Base-by-base conservation (phyloP, 2,329 filamentous ascomycete species). In the Aspergillus sp. region DNA sequence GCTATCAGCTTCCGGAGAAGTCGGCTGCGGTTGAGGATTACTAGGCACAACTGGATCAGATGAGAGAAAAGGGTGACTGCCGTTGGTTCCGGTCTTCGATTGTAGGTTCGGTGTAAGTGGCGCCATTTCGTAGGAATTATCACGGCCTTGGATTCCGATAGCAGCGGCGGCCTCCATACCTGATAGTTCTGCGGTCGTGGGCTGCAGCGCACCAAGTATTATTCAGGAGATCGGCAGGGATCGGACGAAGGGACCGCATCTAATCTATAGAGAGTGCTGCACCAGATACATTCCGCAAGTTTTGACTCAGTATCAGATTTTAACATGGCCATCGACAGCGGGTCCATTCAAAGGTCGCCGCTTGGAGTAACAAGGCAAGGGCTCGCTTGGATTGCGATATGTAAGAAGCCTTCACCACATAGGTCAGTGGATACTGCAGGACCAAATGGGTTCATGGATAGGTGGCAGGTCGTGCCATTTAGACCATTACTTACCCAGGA, bases 131-230 rank as follows among this genome's bases (percentile, higher is more conserved):
- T 48, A 40, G n/a, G 42, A 19, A 36, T 49, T 49, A 19, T 49
- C 40, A 45, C 56, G 33, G 35, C 48, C 50, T 35, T 60, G 62
- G 13, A 58, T 56, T 16, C 47, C 53, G 42, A 62, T 50, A 38
- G 64, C 50, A 35, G 60, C 45, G 24, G 64, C 56, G 13, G 54
- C 48, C 50, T 65, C 60, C 67, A 69, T 68, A 20, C 47, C 53
- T 51, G 40, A 38, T 16, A 7, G 13, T 10, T 38, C 14, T 38
- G 26, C 13, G 35, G 14, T 38, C 16, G 35, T 17, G 10, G 26
- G 26, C 10, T 30, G 26, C 26, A 30, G 26, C 26, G 26, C 26
- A 30, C 35, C 16, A 38, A 14, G 16, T n/a, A 38, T 22, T 42
- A 42, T 42, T 19, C 11, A 42, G 22, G 17, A 42, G 40, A 42